Evolutionary conservation across 1,284 basidiomycete species (phyloP).

Genomic region (Calocybe gambosa): DNA sequence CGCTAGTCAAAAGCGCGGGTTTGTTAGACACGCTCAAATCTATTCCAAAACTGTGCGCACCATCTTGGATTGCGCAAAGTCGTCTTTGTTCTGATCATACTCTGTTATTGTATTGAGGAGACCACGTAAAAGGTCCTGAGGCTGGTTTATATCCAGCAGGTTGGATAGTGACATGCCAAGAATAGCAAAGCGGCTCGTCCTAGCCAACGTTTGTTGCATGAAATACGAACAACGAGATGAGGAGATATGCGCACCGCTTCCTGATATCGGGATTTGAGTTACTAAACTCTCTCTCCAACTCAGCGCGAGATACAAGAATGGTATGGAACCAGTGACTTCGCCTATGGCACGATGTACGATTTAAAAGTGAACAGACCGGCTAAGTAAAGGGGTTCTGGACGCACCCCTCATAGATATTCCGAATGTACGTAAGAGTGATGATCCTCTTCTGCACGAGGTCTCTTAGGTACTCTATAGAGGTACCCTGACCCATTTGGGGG

Average conservation of each 20-base stretch:
- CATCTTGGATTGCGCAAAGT: constrained; percentile 75
- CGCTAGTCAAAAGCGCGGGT: constrained; percentile 13
- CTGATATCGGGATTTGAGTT: constrained; percentile 58
- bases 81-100: constrained; percentile 76
- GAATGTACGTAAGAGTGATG: constrained; percentile 76
- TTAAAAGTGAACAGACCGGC: neutral
- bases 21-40: neutral
- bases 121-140: constrained; percentile 70
- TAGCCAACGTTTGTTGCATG: constrained; percentile 23
- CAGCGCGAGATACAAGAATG: constrained; percentile 65
- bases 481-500: constrained; percentile 49
- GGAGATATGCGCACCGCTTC: constrained; percentile 51
- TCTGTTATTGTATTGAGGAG: constrained; percentile 68
- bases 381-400: constrained; percentile 21
- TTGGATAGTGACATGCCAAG: constrained; percentile 81
- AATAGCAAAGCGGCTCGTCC: constrained; percentile 73
- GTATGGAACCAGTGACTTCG: constrained; percentile 87
- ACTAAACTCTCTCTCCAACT: constrained; percentile 69
- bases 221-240: constrained; percentile 6
- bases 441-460: constrained; percentile 79
- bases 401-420: constrained; percentile 79
- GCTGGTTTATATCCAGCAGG: constrained; percentile 72
- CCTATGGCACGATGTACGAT: constrained; percentile 27
- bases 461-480: constrained; percentile 68
- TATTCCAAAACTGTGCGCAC: constrained; percentile 30